phyloP scores from a whole-genome alignment of 1,139 yeast genomes.

The Yamadazyma triangularis region DNA sequence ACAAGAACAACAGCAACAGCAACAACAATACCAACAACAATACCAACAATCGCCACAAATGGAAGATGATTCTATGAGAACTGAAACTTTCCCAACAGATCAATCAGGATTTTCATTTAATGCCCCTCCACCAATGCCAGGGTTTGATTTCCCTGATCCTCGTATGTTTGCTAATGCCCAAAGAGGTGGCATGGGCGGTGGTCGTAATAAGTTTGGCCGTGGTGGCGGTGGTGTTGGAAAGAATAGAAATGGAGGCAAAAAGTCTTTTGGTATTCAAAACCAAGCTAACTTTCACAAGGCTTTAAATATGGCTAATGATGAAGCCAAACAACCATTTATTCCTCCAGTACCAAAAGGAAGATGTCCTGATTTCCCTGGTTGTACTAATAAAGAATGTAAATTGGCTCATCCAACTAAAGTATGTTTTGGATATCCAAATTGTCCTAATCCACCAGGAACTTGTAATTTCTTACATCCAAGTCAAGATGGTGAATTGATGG shows the following conservation, averaged over 20 bases:
- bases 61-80: slow-evolving; percentile 1
- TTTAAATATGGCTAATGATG: slow-evolving; percentile 27
- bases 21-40: slow-evolving; percentile 12
- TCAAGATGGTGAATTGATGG: slow-evolving; percentile 70
- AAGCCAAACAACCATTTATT: slow-evolving; percentile 21
- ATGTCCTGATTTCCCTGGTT: slow-evolving; percentile 76
- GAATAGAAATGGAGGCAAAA: slow-evolving; percentile 9
- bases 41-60: slow-evolving; percentile 13
- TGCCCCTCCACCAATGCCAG: background rate
- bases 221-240: slow-evolving; percentile 12
- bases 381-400: slow-evolving; percentile 62
- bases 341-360: slow-evolving; percentile 54
- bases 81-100: slow-evolving; percentile 1
- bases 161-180: background rate
- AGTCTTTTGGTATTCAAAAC: slow-evolving; percentile 31
- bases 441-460: slow-evolving; percentile 77
- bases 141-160: background rate
- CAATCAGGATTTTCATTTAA: background rate
- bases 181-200: background rate
- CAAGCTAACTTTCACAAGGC: slow-evolving; percentile 39
- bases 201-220: background rate
- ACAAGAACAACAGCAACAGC: slow-evolving; percentile 8
- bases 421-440: slow-evolving; percentile 75
- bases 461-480: slow-evolving; percentile 82
- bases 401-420: slow-evolving; percentile 76